A percentile compares a stretch with the other conserved stretches of the same genome.
These are phyloP conservation scores for Nectriaceae sp. DNA, from an alignment of 2,329 filamentous ascomycete species.

Conservation along the genomic window DNA sequence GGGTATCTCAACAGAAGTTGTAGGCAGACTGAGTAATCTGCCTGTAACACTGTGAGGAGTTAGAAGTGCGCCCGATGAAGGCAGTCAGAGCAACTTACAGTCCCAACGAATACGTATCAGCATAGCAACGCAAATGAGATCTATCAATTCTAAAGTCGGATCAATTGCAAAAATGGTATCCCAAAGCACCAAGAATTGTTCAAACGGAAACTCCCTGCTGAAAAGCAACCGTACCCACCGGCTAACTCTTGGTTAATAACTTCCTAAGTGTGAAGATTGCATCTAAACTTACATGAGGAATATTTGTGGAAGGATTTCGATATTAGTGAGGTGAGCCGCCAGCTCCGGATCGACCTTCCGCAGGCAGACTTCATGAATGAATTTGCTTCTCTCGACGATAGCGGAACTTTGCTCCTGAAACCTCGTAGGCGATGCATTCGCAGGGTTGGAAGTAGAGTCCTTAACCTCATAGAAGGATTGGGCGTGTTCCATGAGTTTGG, in stretches of 20 bases:
- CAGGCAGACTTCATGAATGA: slow-evolving; percentile 83
- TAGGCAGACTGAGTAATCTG: slow-evolving; percentile 85
- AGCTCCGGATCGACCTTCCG: slow-evolving; percentile 81
- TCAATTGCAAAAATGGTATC: slow-evolving; percentile 89
- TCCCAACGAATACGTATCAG: slow-evolving; percentile 89
- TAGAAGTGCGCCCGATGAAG: slow-evolving; percentile 16
- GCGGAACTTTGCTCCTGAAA: slow-evolving; percentile 43
- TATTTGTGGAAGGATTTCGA: slow-evolving; percentile 94
- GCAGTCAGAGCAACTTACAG: slow-evolving; percentile 52
- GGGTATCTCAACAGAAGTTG: slow-evolving; percentile 85
- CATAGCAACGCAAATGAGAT: slow-evolving; percentile 94
- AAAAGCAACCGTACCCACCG: slow-evolving; percentile 95
- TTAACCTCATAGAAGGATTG: slow-evolving; percentile 81
- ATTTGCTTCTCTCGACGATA: slow-evolving; percentile 83
- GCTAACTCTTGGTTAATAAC: slow-evolving; percentile 43
- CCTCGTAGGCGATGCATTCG: slow-evolving; percentile 18
- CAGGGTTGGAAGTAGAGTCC: slow-evolving; percentile 13
- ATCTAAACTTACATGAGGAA: slow-evolving; percentile 76
- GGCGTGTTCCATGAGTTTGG: slow-evolving; percentile 82
- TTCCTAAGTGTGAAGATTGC: not conserved
- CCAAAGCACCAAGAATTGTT: slow-evolving; percentile 83
- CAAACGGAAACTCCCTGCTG: slow-evolving; percentile 88
- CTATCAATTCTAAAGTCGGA: slow-evolving; percentile 75
- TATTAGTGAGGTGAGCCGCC: slow-evolving; percentile 73
- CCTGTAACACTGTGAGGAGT: slow-evolving; percentile 66